These are phyloP conservation scores for Claviceps paspali DNA, from an alignment of 2,329 filamentous ascomycete genomes.

Conservation along the genomic window DNA sequence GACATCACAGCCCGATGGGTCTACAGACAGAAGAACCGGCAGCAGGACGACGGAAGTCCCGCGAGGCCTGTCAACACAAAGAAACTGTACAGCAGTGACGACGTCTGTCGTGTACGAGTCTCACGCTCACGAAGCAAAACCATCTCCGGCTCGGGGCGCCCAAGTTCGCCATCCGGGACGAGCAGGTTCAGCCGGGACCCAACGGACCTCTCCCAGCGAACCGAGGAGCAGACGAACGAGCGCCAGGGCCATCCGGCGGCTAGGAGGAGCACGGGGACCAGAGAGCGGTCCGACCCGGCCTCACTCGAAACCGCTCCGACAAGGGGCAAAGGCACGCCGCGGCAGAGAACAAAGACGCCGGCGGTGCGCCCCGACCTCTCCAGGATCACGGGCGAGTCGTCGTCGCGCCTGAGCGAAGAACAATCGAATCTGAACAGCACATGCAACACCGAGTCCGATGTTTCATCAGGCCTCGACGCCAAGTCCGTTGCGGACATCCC, in stretches of 20 bases:
- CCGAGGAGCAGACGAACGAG: constrained; percentile 5
- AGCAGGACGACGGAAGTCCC: constrained; percentile 15
- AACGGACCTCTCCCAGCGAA: constrained; percentile 10
- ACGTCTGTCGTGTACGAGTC: constrained; percentile 4
- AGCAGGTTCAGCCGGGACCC: constrained; percentile 15
- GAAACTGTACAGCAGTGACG: constrained; percentile 4
- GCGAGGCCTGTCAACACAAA: constrained; percentile 7
- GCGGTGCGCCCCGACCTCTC: constrained; percentile 9
- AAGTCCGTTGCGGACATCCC: constrained; percentile 41
- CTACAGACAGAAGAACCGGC: constrained; percentile 3
- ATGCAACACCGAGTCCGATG: constrained; percentile 15
- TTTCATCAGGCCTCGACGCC: constrained; percentile 23
- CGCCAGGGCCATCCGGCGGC: too few relatives aligned
- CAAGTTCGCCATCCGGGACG: constrained; percentile 10
- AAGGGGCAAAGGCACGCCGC: constrained; percentile 16
- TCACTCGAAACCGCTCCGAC: constrained; percentile 25
- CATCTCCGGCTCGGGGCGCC: constrained; percentile 11
- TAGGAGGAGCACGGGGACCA: constrained; percentile 16
- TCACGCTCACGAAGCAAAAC: constrained; percentile 15
- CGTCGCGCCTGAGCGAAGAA: constrained; percentile 17
- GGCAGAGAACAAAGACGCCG: constrained; percentile 14
- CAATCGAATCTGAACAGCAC: constrained; percentile 13
- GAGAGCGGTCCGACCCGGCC: constrained; percentile 23
- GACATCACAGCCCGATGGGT: constrained; percentile 13
- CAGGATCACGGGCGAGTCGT: constrained; percentile 14